Conservation (phyloP, 2,329 filamentous ascomycete genomes). For the Magnaporthiopsis poae region DNA sequence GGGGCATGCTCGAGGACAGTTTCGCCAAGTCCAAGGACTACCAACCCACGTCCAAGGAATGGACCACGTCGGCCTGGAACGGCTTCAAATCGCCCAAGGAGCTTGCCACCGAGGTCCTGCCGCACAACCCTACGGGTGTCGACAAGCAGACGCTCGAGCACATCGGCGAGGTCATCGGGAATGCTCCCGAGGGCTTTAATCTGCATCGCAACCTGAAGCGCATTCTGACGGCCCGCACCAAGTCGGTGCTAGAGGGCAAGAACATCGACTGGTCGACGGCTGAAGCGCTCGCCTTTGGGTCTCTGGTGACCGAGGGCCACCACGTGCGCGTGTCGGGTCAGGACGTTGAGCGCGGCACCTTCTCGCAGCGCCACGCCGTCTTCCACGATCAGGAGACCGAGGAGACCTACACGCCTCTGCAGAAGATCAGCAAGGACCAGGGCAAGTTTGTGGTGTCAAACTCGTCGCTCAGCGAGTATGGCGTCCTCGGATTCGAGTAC, state of each 20-base stretch:
- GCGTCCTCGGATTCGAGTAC: constrained; percentile 89
- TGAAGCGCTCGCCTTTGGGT: constrained; percentile 88
- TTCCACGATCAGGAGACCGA: constrained; percentile 96
- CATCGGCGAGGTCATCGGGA: constrained; percentile 72
- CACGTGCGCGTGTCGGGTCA: constrained; percentile 96
- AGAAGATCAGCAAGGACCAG: constrained; percentile 82
- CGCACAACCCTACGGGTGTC: constrained; percentile 80
- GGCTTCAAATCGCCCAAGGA: constrained; percentile 99
- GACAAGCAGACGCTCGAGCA: constrained; percentile 63
- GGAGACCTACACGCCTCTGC: constrained; percentile 81
- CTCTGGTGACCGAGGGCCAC: constrained; percentile 83
- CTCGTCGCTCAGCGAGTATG: constrained; percentile 67
- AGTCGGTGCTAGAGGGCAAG: constrained; percentile 83
- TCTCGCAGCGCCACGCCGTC: constrained; percentile 94
- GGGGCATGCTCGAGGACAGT: constrained; percentile 97
- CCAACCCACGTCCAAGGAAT: constrained; percentile 90
- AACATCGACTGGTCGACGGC: constrained; percentile 97
- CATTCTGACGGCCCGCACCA: constrained; percentile 79
- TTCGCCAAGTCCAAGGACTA: constrained; percentile 97
- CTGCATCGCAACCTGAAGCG: constrained; percentile 94
- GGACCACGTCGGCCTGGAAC: constrained; percentile 98
- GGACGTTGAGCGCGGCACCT: constrained; percentile 98
- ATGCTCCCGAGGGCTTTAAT: constrained; percentile 72
- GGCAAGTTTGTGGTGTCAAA: constrained; percentile 94
- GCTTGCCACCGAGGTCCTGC: constrained; percentile 83